Base-by-base conservation (phyloP, 768 basidiomycete genomes). In the Fistulinella prunicolor region DNA sequence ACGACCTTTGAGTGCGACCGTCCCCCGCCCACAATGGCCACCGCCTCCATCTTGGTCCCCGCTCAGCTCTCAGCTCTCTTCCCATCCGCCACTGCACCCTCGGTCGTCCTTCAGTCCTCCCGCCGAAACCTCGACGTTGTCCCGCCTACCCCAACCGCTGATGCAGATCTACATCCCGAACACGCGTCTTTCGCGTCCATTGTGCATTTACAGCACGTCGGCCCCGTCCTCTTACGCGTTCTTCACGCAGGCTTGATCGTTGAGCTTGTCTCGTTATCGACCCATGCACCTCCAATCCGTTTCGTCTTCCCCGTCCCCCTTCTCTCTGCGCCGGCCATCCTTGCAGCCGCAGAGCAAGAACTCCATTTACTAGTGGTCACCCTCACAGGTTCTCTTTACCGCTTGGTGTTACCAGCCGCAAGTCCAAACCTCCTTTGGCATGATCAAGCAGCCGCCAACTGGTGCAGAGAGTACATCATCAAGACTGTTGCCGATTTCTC, bases 301-400 rank as follows among this genome's bases (percentile, higher is more conserved):
- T 81, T 94, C 63, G 74, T 87, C 54, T 89, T 91, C 57, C 89
- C 89, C 30, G 80, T 86, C 9, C 61, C 77, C 30, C 66, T 93
- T 42, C 65, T 89, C 22, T 74, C 83, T 12, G 70, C 76, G 40
- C 89, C 91, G 3, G 77, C 82, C 19, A 60, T 92, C 42, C 78
- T 86, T 58, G 62, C 82, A 16, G 73, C 66, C 44, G 59, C 66
- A 5, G 57, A 66, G 13, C 60, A 67, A 28, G 78, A 74, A 67
- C 65, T 94, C 9, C 86, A 90, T 60, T 64, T 94, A n/a, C 61
- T 92, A 23, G 82, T 79, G 0, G 75, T 86, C 21, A 86, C 89
- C 0, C 65, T 71, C 40, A 70, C 75, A 10, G 88, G 86, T 3
- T 88, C 87, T 9, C 72, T 94, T 14, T 89, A 84, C 64, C 81